Conservation (phyloP, 805 yeast species). For the Candida montana region DNA sequence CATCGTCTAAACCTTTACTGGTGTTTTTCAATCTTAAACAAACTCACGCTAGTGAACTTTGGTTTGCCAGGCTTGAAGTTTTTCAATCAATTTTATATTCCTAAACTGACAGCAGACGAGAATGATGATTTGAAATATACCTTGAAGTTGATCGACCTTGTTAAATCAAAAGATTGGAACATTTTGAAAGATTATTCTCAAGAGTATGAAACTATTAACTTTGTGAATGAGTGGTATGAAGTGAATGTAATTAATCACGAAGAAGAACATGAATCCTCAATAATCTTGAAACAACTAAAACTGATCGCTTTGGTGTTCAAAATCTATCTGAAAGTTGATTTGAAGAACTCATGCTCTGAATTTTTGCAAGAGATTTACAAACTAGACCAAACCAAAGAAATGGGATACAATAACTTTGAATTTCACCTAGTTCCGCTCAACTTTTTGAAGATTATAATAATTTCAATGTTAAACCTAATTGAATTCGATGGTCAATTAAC, state of each 20-base stretch:
- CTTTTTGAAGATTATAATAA: constrained; percentile 20
- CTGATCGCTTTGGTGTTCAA: constrained; percentile 11
- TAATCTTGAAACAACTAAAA: constrained; percentile 7
- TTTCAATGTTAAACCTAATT: constrained; percentile 17
- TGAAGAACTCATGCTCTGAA: constrained; percentile 12
- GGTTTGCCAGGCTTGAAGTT: constrained; percentile 23
- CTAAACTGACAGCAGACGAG: constrained; percentile 23
- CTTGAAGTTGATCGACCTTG: constrained; percentile 7
- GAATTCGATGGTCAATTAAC: constrained; percentile 11
- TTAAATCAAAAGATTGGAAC: constrained; percentile 8
- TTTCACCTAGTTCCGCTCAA: constrained; percentile 25
- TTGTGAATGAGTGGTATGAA: constrained; percentile 33
- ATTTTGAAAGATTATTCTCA: constrained; percentile 9
- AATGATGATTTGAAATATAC: constrained; percentile 15
- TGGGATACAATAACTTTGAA: constrained; percentile 24
- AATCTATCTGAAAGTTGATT: constrained; percentile 16
- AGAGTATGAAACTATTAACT: constrained; percentile 4
- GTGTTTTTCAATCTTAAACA: constrained; percentile 35
- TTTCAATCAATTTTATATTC: constrained; percentile 25
- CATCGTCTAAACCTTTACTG: constrained; percentile 38
- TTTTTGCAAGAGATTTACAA: constrained; percentile 11
- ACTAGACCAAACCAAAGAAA: constrained; percentile 13
- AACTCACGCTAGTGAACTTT: constrained; percentile 16
- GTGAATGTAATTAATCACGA: constrained; percentile 25
- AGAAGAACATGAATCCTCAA: constrained; percentile 12